Percentiles rank a stretch among this genome's conserved stretches.
These are phyloP conservation scores for Amphichorda felina DNA, from an alignment of 2,329 filamentous ascomycete genomes.

Conservation along the genomic window DNA sequence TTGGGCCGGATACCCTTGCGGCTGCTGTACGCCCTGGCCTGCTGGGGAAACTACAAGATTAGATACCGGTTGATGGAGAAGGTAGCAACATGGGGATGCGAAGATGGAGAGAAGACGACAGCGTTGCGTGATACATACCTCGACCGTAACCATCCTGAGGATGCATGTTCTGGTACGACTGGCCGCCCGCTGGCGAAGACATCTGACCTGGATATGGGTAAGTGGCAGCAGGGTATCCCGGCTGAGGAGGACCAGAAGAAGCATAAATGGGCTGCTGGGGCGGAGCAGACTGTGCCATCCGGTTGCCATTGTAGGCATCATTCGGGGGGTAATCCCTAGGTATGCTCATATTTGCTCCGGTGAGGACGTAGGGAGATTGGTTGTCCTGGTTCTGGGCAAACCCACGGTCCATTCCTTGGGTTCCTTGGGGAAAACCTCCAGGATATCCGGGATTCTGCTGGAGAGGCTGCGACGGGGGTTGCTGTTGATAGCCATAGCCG, in stretches of 20 bases:
- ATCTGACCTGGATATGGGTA: constrained; percentile 23
- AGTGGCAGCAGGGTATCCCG: constrained; percentile 17
- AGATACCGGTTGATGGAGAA: constrained; percentile 14
- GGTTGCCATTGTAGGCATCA: constrained; percentile 19
- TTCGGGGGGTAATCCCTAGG: constrained; percentile 14
- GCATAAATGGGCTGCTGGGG: constrained; percentile 20
- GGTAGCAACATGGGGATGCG: no score
- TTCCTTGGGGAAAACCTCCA: constrained; percentile 12
- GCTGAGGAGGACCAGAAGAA: constrained; percentile 16
- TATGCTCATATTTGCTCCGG: constrained; percentile 18
- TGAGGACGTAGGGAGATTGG: constrained; percentile 20
- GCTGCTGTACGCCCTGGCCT: constrained; percentile 6
- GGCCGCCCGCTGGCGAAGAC: constrained; percentile 16
- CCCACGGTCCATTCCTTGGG: constrained; percentile 3
- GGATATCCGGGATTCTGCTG: constrained; percentile 20
- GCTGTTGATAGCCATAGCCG: constrained; percentile 13
- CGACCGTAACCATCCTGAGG: constrained; percentile 44
- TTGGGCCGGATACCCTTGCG: constrained; percentile 19
- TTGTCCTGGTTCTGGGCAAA: constrained; percentile 14
- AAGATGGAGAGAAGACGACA: constrained; percentile 2
- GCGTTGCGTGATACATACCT: constrained; percentile 39
- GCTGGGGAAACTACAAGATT: constrained; percentile 40
- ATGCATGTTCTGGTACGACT: constrained; percentile 27
- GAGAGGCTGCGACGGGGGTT: constrained; percentile 17
- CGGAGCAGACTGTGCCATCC: constrained; percentile 15